Base-by-base conservation (phyloP, 768 basidiomycete species). In the Serendipita indica region DNA sequence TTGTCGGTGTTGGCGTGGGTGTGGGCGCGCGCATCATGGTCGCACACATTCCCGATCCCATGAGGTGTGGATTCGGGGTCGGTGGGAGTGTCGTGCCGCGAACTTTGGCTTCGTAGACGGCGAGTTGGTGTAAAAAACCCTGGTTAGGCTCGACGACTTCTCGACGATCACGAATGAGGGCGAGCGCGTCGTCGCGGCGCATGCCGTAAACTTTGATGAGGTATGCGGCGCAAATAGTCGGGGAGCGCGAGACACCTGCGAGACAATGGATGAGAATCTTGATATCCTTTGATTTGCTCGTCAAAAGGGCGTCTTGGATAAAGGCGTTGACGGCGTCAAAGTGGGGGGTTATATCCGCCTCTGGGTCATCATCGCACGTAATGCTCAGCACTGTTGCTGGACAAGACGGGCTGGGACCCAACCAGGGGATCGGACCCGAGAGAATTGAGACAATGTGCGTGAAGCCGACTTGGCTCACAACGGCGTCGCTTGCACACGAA, bases 171-270 rank as follows among this genome's bases (percentile, higher is more conserved):
- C 62, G 62, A 12, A 73, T 49, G 45, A 77, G 61, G 3, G 69
- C 70, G 30, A 77, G 62, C 1, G 75, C 75, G 3, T 58, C 67
- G 39, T 67, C 72, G 56, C 76, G 65, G 14, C 69, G 45, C 73
- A 76, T 73, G 1, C 63, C 65, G 6, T 60, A 63, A 41, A 61
- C 52, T 45, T 67, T 69, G 72, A 77, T 73, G 18, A 76, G 65
- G 59, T 75, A 77, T 22, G 68, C 74, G 1, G 67, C 64, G 49
- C 75, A 68, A 37, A 77, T 60, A 6, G 67, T 72, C 1, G 75
- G 76, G 6, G 74, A 74, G n/a, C 76, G 73, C 2, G 74, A 77
- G 5, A 77, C 70, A 12, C 68, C 76, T 1, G 74, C 75, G 1
- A 67, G 69, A 63, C 76, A 77, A 58, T 77, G 76, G 0, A 77